phyloP scores from a whole-genome alignment of 139 green algal species.

The Chlamydomonas sphaeroides region DNA sequence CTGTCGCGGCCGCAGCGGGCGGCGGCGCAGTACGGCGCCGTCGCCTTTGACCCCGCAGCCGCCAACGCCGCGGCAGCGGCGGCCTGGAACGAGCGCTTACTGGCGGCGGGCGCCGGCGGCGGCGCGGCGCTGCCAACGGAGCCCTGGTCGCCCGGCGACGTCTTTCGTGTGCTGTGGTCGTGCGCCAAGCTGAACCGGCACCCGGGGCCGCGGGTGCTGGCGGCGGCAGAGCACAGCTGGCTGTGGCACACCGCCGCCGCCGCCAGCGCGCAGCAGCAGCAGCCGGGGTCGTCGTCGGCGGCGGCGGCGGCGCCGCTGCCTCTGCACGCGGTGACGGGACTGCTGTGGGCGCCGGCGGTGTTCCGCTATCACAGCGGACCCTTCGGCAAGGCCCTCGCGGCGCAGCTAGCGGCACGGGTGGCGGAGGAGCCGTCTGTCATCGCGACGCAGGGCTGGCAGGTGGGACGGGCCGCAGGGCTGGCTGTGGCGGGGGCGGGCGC shows the following conservation, averaged over 20 bases:
- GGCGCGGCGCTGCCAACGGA: neutral
- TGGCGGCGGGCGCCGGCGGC: neutral
- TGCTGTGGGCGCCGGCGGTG: slow-evolving; percentile 46
- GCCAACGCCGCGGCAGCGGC: slow-evolving; percentile 20
- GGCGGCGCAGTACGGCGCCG: too few species aligned
- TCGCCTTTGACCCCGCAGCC: slow-evolving; percentile 5
- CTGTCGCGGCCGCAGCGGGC: neutral
- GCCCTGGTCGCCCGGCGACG: slow-evolving; percentile 24
- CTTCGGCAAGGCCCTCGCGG: slow-evolving; percentile 27
- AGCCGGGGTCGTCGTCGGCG: neutral
- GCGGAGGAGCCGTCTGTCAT: neutral
- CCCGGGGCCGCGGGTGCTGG: slow-evolving; percentile 45
- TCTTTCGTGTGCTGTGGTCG: slow-evolving; percentile 46
- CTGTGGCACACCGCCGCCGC: neutral
- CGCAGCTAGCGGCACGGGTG: slow-evolving; percentile 31
- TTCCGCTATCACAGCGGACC: slow-evolving; percentile 42
- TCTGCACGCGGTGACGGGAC: slow-evolving; percentile 18
- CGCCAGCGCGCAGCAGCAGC: neutral
- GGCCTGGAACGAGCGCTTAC: neutral
- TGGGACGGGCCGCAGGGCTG: too few species aligned
- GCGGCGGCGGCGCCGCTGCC: neutral
- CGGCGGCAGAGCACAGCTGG: slow-evolving; percentile 32
- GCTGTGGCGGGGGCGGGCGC: too few species aligned
- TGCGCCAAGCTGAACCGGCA: slow-evolving; percentile 57
- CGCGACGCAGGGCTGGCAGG: too few species aligned